Percentiles rank a stretch among this genome's conserved stretches.
Conservation (phyloP, 1,284 basidiomycete species). For the Melampsora larici-populina region DNA sequence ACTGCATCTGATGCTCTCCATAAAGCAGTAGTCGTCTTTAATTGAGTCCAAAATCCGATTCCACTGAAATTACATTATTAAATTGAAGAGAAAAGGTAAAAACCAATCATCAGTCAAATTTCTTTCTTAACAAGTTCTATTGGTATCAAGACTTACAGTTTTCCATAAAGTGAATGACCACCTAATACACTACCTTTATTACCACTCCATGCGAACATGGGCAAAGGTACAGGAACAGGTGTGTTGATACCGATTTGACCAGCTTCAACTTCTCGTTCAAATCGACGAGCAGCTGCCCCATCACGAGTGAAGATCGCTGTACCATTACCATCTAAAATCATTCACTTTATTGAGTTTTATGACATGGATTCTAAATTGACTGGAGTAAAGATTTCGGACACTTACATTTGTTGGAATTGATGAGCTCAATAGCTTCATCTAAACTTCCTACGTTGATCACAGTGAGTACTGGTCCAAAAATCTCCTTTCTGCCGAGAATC, state of each 20-base stretch:
- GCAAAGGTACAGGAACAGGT: conserved; percentile 65
- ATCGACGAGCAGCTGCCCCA: conserved; percentile 91
- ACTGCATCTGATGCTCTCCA: conserved; percentile 37
- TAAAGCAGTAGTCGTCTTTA: conserved; percentile 30
- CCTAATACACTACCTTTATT: conserved; percentile 86
- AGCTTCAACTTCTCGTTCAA: conserved; percentile 81
- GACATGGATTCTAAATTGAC: conserved; percentile 10
- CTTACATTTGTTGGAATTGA: conserved; percentile 80
- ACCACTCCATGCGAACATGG: conserved; percentile 68
- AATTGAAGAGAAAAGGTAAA: background rate
- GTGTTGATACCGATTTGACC: conserved; percentile 84
- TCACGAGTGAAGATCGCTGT: conserved; percentile 96
- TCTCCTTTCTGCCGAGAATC: conserved; percentile 68
- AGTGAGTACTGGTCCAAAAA: conserved; percentile 87
- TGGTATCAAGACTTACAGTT: conserved; percentile 59
- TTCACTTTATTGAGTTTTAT: background rate
- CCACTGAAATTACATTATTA: conserved; percentile 5
- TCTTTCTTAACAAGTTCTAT: background rate
- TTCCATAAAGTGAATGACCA: conserved; percentile 84
- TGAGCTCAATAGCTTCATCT: conserved; percentile 83
- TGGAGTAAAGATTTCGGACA: conserved; percentile 45
- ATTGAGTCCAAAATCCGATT: conserved; percentile 42
- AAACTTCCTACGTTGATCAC: conserved; percentile 77
- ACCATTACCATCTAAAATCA: conserved; percentile 66
- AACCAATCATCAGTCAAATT: background rate